Percentiles rank a stretch among this genome's conserved stretches.
Evolutionary conservation across 352 stramenopile genomes (phyloP).

Genomic region (Aphanomyces stellatus): DNA sequence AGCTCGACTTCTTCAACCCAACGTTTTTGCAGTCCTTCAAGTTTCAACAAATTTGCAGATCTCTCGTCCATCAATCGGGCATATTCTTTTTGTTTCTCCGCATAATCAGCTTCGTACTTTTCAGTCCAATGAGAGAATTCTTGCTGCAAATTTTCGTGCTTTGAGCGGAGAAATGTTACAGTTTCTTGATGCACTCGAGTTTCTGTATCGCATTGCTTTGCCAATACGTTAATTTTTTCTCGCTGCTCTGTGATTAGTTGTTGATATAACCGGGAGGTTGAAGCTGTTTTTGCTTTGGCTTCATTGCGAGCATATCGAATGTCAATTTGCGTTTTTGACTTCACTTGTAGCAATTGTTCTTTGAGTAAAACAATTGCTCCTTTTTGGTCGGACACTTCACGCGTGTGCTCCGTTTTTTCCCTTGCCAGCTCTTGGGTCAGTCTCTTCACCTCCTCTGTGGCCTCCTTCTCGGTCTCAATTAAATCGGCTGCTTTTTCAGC

Average conservation of each 20-base stretch:
- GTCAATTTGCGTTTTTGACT: slow-evolving; percentile 79
- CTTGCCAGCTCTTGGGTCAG: slow-evolving; percentile 67
- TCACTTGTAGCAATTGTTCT: slow-evolving; percentile 67
- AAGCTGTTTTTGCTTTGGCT: slow-evolving; percentile 77
- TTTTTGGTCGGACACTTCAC: slow-evolving; percentile 63
- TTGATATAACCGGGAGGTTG: slow-evolving; percentile 63
- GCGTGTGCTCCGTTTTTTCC: slow-evolving; percentile 72
- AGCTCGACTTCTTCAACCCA: slow-evolving; percentile 63
- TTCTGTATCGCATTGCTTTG: slow-evolving; percentile 53
- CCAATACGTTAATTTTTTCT: slow-evolving; percentile 53
- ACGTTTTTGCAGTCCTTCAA: slow-evolving; percentile 56
- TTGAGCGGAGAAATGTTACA: slow-evolving; percentile 65
- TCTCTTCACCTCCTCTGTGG: slow-evolving; percentile 79
- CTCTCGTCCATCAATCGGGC: slow-evolving; percentile 50
- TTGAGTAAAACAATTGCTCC: slow-evolving; percentile 68
- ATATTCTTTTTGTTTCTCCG: slow-evolving; percentile 55
- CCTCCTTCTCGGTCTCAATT: slow-evolving; percentile 77
- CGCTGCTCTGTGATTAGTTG: slow-evolving; percentile 74
- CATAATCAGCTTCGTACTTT: slow-evolving; percentile 78
- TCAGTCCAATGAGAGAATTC: slow-evolving; percentile 61
- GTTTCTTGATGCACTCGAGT: slow-evolving; percentile 68
- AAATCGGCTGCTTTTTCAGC: slow-evolving; percentile 73
- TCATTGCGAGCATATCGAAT: slow-evolving; percentile 72
- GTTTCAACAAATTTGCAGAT: slow-evolving; percentile 39
- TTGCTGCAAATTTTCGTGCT: slow-evolving; percentile 56